phyloP scores from a whole-genome alignment of 2,329 filamentous ascomycete genomes.

The Fusarium sp. region DNA sequence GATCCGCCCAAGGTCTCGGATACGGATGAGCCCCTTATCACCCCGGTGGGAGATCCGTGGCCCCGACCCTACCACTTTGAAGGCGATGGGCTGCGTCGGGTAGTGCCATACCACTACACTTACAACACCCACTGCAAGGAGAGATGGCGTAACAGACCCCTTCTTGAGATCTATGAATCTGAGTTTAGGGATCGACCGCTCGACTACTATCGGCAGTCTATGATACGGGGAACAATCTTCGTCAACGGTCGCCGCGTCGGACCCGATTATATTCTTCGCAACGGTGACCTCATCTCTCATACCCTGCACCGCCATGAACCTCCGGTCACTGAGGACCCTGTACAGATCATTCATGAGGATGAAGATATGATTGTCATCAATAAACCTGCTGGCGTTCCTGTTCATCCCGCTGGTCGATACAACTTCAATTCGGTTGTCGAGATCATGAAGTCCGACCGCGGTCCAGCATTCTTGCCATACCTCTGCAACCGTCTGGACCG shows the following conservation, averaged over 20 bases:
- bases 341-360: slow-evolving; percentile 89
- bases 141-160: slow-evolving; percentile 83
- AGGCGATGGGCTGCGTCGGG: slow-evolving; percentile 78
- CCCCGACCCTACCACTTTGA: slow-evolving; percentile 84
- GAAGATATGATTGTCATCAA: slow-evolving; percentile 95
- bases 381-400: slow-evolving; percentile 94
- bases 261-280: slow-evolving; percentile 78
- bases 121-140: slow-evolving; percentile 97
- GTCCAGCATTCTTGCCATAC: slow-evolving; percentile 65
- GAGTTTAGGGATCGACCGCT: slow-evolving; percentile 91
- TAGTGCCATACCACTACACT: slow-evolving; percentile 89
- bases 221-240: slow-evolving; percentile 80
- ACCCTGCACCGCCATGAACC: slow-evolving; percentile 96
- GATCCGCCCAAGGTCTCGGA: slow-evolving; percentile 37
- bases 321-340: slow-evolving; percentile 83
- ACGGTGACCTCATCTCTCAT: slow-evolving; percentile 92
- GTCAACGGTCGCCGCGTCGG: slow-evolving; percentile 81
- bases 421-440: slow-evolving; percentile 95
- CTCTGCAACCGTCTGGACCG: slow-evolving; percentile 95
- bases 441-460: slow-evolving; percentile 85
- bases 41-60: slow-evolving; percentile 55
- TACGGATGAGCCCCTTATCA: slow-evolving; percentile 46
- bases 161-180: slow-evolving; percentile 88
- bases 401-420: slow-evolving; percentile 95
- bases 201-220: slow-evolving; percentile 89